Evolutionary conservation across 208 protist genomes (phyloP).

Genomic region (Leishmania guyanensis): DNA sequence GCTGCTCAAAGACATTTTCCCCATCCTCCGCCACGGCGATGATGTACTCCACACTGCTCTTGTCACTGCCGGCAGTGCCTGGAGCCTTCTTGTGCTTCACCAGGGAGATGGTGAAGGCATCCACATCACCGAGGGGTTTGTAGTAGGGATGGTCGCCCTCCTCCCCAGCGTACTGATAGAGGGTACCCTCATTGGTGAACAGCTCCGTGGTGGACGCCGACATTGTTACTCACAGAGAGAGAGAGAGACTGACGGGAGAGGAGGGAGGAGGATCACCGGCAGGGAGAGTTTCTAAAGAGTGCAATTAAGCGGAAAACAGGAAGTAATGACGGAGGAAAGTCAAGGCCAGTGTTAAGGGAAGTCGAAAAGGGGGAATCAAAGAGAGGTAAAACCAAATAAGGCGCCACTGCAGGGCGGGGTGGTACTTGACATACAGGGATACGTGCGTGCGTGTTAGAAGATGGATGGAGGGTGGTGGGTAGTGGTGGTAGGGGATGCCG

Average conservation of each 20-base stretch:
- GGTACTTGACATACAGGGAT: neutral
- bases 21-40: slow-evolving; percentile 39
- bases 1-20: slow-evolving; percentile 41
- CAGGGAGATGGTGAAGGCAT: slow-evolving; percentile 23
- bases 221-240: neutral
- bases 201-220: slow-evolving; percentile 11
- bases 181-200: slow-evolving; percentile 40
- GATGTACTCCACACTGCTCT: slow-evolving; percentile 21
- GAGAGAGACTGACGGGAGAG: neutral
- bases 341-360: neutral
- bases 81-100: slow-evolving; percentile 19
- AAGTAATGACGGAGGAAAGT: neutral
- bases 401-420: neutral
- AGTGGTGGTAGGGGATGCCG: neutral
- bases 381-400: neutral
- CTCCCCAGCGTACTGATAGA: slow-evolving; percentile 43
- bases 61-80: neutral
- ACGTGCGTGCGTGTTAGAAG: neutral
- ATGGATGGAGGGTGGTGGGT: neutral
- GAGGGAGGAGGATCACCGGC: neutral
- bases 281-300: neutral
- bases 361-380: neutral
- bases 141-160: slow-evolving; percentile 25
- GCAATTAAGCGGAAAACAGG: neutral
- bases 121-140: slow-evolving; percentile 33